Conservation (phyloP, 345 rosid species). For the Adansonia digitata region DNA sequence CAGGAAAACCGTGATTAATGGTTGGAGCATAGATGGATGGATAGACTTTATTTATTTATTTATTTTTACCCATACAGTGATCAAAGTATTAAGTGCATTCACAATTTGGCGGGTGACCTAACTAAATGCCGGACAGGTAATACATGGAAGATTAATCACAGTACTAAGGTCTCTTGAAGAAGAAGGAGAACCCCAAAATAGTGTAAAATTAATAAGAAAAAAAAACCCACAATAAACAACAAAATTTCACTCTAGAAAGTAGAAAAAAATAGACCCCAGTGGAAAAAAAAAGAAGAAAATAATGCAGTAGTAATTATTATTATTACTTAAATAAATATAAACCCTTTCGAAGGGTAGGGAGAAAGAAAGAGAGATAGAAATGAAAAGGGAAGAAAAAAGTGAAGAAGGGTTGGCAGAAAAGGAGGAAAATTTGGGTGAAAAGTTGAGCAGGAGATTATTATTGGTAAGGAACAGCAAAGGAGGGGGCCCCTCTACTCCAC, state of each 20-base stretch:
- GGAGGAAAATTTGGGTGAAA: constrained; percentile 69
- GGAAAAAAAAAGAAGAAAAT: no score
- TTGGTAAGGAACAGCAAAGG: constrained; percentile 39
- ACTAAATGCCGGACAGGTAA: constrained; percentile 30
- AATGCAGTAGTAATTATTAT: neutral
- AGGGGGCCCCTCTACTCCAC: constrained; percentile 64
- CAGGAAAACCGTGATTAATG: no score
- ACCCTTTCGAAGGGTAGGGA: constrained; percentile 3
- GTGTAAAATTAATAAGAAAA: neutral
- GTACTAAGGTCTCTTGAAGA: no score
- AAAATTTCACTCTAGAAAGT: neutral
- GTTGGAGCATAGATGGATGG: no score
- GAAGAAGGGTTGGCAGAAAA: constrained; percentile 42
- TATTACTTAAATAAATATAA: no score
- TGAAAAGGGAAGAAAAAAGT: constrained; percentile 38
- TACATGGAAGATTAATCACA: constrained; percentile 7
- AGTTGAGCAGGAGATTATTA: constrained; percentile 50
- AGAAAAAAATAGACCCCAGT: no score
- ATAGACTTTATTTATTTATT: no score
- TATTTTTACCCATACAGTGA: no score
- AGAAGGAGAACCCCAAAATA: neutral
- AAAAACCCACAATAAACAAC: neutral
- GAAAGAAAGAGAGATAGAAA: constrained; percentile 32
- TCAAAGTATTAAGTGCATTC: no score
- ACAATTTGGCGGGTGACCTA: constrained; percentile 36